phyloP scores from a whole-genome alignment of 805 yeast species.

The Lachancea quebecensis region DNA sequence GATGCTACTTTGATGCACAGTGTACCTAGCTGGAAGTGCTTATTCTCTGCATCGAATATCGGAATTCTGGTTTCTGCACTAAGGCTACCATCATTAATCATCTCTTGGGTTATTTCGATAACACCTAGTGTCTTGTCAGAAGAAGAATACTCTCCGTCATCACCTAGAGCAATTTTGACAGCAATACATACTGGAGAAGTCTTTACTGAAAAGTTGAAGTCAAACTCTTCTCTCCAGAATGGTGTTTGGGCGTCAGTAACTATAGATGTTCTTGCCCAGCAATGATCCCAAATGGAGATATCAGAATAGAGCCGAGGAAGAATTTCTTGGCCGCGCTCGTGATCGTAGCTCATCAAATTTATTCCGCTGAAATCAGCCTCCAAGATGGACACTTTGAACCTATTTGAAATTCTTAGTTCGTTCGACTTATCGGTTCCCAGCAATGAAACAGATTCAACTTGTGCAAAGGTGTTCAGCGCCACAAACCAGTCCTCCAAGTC shows the following conservation, averaged over 20 bases:
- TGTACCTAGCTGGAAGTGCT: slow-evolving; percentile 47
- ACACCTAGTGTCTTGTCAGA: slow-evolving; percentile 46
- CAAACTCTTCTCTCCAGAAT: slow-evolving; percentile 78
- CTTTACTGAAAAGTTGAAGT: slow-evolving; percentile 47
- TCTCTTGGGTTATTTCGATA: slow-evolving; percentile 33
- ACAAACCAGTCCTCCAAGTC: slow-evolving; percentile 77
- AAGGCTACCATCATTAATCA: slow-evolving; percentile 18
- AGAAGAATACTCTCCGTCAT: slow-evolving; percentile 12
- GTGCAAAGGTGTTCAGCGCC: slow-evolving; percentile 56
- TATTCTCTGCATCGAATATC: slow-evolving; percentile 34
- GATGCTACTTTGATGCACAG: slow-evolving; percentile 45
- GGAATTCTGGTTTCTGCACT: slow-evolving; percentile 36
- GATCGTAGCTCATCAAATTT: slow-evolving; percentile 1
- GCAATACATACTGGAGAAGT: slow-evolving; percentile 46
- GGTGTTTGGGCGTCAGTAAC: slow-evolving; percentile 47
- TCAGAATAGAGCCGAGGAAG: slow-evolving; percentile 51
- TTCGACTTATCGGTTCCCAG: slow-evolving; percentile 28
- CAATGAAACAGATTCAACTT: slow-evolving; percentile 38
- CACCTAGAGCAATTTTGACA: slow-evolving; percentile 26
- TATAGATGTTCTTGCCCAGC: slow-evolving; percentile 73
- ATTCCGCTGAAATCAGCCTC: slow-evolving; percentile 50
- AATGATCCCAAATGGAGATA: slow-evolving; percentile 60
- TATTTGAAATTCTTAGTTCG: slow-evolving; percentile 46
- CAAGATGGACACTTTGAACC: slow-evolving; percentile 48
- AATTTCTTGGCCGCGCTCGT: slow-evolving; percentile 2